Evolutionary conservation across 768 basidiomycete genomes (phyloP).

Genomic region (Pisolithus marmoratus): DNA sequence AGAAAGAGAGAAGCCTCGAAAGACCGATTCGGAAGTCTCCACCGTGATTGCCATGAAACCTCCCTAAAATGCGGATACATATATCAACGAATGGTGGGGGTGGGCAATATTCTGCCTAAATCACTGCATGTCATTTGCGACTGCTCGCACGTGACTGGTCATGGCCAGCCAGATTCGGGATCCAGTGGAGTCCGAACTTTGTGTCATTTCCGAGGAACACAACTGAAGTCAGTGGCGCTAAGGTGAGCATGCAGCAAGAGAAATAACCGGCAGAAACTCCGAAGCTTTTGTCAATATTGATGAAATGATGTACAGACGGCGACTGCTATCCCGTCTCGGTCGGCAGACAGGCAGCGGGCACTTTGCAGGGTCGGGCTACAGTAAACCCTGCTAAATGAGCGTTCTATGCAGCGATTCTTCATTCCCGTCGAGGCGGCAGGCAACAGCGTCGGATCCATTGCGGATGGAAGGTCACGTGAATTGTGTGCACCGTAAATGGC

Average conservation of each 20-base stretch:
- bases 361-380: background rate
- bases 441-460: background rate
- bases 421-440: background rate
- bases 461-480: background rate
- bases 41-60: background rate
- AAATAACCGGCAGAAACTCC: background rate
- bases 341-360: too few relatives aligned
- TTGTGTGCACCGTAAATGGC: slow-evolving; percentile 10
- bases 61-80: too few relatives aligned
- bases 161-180: background rate
- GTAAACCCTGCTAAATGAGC: background rate
- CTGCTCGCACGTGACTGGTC: background rate
- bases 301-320: background rate
- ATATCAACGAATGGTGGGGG: background rate
- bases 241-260: background rate
- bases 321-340: too few relatives aligned
- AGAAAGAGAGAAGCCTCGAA: background rate
- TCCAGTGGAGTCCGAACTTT: background rate
- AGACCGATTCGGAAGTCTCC: background rate
- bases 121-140: background rate
- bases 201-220: too few relatives aligned
- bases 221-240: too few relatives aligned
- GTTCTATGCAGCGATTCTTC: background rate
- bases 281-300: background rate
- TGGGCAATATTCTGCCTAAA: background rate